phyloP scores from a whole-genome alignment of 345 rosid species.

The Gossypium anomalum region DNA sequence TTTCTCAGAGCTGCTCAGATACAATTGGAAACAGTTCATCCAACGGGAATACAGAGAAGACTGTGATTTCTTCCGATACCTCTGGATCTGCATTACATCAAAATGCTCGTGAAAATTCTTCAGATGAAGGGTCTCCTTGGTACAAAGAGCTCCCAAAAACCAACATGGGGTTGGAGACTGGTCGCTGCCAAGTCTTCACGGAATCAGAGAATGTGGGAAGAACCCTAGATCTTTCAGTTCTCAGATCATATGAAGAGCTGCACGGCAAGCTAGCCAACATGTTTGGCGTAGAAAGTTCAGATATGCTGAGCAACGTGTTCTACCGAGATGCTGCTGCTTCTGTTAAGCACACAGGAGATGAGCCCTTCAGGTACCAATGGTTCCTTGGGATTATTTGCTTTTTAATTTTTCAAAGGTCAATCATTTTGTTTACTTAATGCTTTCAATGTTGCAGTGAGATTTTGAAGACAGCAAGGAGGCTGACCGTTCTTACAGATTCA shows the following conservation, averaged over 20 bases:
- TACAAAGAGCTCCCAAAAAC: slow-evolving; percentile 37
- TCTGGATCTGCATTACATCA: slow-evolving; percentile 47
- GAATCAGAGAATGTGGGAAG: slow-evolving; percentile 82
- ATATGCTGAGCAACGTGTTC: slow-evolving; percentile 62
- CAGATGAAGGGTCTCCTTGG: slow-evolving; percentile 61
- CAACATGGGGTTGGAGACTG: slow-evolving; percentile 46
- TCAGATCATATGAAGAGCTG: slow-evolving; percentile 79
- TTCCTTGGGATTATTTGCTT: slow-evolving; percentile 7
- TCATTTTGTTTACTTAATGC: background rate
- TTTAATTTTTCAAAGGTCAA: background rate
- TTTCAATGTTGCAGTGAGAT: slow-evolving; percentile 56
- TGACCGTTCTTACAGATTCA: slow-evolving; percentile 61
- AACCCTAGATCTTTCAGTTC: slow-evolving; percentile 66
- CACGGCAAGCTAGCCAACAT: slow-evolving; percentile 57
- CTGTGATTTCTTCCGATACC: slow-evolving; percentile 46
- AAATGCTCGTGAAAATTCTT: slow-evolving; percentile 49
- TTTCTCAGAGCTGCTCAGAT: slow-evolving; percentile 62
- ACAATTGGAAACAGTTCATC: slow-evolving; percentile 46
- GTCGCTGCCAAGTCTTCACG: slow-evolving; percentile 85
- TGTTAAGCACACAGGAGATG: slow-evolving; percentile 62
- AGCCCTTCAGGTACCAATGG: slow-evolving; percentile 68
- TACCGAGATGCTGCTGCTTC: slow-evolving; percentile 63
- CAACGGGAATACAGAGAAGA: slow-evolving; percentile 46
- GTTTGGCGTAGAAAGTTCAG: slow-evolving; percentile 64
- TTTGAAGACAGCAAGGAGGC: slow-evolving; percentile 75